Evolutionary conservation across 805 yeast species (phyloP).

Genomic region (Scheffersomyces ergatensis): DNA sequence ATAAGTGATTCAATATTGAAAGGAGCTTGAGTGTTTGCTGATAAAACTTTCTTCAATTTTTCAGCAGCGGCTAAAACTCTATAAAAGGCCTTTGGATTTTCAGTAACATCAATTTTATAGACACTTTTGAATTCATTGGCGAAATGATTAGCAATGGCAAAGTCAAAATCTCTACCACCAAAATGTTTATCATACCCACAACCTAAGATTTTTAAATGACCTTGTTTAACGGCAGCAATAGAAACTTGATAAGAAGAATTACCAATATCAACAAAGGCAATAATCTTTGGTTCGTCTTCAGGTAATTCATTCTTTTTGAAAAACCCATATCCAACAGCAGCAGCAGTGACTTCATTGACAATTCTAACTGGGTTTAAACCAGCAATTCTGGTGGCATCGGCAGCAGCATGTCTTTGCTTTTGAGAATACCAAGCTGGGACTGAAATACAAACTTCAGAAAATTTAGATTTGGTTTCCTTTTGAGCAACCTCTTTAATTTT

Average conservation of each 20-base stretch:
- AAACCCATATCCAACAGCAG: slow-evolving; percentile 98
- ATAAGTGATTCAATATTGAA: slow-evolving; percentile 93
- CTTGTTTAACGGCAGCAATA: slow-evolving; percentile 88
- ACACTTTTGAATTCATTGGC: slow-evolving; percentile 89
- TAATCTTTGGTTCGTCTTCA: slow-evolving; percentile 85
- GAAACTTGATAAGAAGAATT: slow-evolving; percentile 92
- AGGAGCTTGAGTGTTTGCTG: slow-evolving; percentile 95
- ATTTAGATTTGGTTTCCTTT: slow-evolving; percentile 77
- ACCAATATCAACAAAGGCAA: slow-evolving; percentile 95
- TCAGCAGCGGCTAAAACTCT: slow-evolving; percentile 92
- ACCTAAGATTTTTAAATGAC: slow-evolving; percentile 91
- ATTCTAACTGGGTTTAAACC: slow-evolving; percentile 98
- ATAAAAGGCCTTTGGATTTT: slow-evolving; percentile 92
- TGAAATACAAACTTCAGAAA: slow-evolving; percentile 86
- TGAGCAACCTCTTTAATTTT: slow-evolving; percentile 79
- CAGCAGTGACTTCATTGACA: slow-evolving; percentile 96
- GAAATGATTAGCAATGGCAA: slow-evolving; percentile 90
- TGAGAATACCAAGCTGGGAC: slow-evolving; percentile 98
- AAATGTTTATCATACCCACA: slow-evolving; percentile 92
- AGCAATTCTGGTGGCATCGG: slow-evolving; percentile 94
- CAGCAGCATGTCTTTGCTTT: slow-evolving; percentile 92
- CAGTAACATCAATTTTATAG: slow-evolving; percentile 88
- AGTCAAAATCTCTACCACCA: slow-evolving; percentile 97
- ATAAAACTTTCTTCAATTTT: slow-evolving; percentile 89
- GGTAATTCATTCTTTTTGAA: slow-evolving; percentile 92